Conservation (phyloP, 2,329 filamentous ascomycete genomes). For the Botrytis aclada region DNA sequence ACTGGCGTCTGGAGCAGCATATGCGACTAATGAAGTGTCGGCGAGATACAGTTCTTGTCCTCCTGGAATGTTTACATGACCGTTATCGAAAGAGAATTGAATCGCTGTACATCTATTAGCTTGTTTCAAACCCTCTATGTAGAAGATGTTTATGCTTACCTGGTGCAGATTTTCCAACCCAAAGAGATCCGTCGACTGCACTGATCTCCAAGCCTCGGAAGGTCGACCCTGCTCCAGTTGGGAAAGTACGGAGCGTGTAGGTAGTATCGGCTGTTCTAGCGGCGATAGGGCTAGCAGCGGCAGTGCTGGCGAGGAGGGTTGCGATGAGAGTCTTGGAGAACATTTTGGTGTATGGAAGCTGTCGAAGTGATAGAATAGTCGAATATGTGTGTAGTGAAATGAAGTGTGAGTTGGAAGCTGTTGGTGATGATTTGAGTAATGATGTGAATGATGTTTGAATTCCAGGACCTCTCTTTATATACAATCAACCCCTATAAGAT, state of each 20-base stretch:
- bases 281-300: not conserved
- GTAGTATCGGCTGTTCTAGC: not conserved
- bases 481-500: not conserved
- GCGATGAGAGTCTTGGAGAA: not conserved
- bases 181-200: not conserved
- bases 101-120: not conserved
- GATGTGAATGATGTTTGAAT: not conserved
- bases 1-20: not conserved
- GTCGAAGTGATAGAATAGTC: not conserved
- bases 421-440: not conserved
- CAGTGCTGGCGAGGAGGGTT: not conserved
- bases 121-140: not conserved
- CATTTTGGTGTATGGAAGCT: not conserved
- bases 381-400: not conserved
- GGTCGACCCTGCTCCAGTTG: not conserved
- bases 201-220: not conserved
- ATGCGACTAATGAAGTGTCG: not conserved
- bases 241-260: not conserved
- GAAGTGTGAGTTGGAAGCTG: not conserved
- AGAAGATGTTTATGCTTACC: not conserved
- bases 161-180: not conserved
- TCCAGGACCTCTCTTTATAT: not conserved
- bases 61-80: not conserved
- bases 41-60: not conserved
- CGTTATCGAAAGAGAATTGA: not conserved